Evolutionary conservation across 129 eudicot species (phyloP).

Genomic region (Scalesia atractyloides): DNA sequence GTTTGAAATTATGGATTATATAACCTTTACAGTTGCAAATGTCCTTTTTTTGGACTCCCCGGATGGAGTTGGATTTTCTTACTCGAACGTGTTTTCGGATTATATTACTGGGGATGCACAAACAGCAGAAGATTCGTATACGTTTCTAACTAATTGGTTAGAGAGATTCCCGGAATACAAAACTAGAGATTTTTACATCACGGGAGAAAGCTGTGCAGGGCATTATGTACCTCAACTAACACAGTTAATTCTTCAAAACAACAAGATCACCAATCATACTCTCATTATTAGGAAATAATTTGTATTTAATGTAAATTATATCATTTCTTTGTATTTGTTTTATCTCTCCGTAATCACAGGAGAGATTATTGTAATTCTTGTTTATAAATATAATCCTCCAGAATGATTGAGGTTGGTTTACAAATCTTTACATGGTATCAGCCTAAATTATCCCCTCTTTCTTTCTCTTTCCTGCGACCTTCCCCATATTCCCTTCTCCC

Average conservation of each 20-base stretch:
- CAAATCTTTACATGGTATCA: no score
- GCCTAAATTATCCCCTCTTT: no score
- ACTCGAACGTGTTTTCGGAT: conserved; percentile 47
- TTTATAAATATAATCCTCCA: no score
- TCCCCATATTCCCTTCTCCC: no score
- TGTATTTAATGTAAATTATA: no score
- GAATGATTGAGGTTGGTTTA: no score
- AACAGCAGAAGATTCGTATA: background rate
- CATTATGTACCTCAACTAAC: conserved; percentile 3
- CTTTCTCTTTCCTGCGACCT: no score
- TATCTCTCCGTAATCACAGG: no score
- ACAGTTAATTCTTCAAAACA: background rate
- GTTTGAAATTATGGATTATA: background rate
- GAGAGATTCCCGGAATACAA: background rate
- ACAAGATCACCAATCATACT: conserved; percentile 5
- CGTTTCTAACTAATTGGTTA: background rate
- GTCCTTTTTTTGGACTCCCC: conserved; percentile 65
- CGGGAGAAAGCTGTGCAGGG: background rate
- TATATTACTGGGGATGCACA: background rate
- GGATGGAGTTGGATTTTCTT: conserved; percentile 71
- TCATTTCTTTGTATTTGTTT: no score
- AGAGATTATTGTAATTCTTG: no score
- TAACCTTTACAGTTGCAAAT: conserved; percentile 56
- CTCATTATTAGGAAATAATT: conserved; percentile 42
- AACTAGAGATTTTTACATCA: background rate